Conservation (phyloP, 768 basidiomycete species). For the Phanerochaete carnosa region DNA sequence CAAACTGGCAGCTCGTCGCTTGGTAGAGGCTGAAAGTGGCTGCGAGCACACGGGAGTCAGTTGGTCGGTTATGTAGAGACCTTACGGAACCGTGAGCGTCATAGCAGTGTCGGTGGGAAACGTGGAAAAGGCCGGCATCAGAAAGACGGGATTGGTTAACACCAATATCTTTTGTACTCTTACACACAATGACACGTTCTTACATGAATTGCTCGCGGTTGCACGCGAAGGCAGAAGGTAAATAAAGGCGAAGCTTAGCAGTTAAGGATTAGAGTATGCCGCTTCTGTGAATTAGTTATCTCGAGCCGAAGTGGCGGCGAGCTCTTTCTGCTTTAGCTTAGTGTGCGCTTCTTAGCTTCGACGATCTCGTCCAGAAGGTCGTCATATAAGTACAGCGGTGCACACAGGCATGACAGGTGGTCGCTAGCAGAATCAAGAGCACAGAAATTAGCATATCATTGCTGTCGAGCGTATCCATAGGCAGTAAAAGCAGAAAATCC, state of each 20-base stretch:
- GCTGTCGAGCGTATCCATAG: not conserved
- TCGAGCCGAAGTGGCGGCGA: not conserved
- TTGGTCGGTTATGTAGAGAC: not conserved
- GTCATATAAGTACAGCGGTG: not conserved
- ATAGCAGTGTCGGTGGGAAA: not conserved
- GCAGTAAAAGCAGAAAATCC: not conserved
- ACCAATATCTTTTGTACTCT: not conserved
- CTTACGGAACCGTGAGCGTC: constrained; percentile 1
- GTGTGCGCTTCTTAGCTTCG: not conserved
- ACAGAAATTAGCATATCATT: not conserved
- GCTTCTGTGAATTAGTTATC: not conserved
- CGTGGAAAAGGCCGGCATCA: not conserved
- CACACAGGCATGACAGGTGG: not conserved
- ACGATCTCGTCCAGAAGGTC: not conserved
- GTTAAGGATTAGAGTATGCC: not conserved
- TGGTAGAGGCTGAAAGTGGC: not conserved
- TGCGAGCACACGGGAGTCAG: not conserved
- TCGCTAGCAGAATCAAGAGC: not conserved
- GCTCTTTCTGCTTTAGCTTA: not conserved
- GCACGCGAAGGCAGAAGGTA: not conserved
- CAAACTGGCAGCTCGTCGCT: not conserved
- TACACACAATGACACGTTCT: not conserved
- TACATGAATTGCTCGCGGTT: not conserved
- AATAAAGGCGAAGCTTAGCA: not conserved
- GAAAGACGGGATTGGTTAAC: not conserved